Conservation (phyloP, 106 monocot genomes). For the Triglochin maritima region DNA sequence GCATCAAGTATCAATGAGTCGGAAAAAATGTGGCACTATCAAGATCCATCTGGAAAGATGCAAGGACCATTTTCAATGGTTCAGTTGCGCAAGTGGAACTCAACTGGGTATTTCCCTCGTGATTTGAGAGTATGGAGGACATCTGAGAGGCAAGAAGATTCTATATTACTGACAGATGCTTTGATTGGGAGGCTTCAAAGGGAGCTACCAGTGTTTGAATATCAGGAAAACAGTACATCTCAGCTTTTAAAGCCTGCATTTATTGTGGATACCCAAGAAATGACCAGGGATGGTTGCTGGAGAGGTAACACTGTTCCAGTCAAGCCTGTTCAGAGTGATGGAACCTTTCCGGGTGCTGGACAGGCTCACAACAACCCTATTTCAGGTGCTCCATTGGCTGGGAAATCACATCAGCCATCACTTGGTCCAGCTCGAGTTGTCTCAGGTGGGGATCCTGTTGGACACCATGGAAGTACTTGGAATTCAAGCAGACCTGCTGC, state of each 20-base stretch:
- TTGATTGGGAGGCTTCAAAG: slow-evolving; percentile 21
- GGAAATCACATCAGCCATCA: slow-evolving; percentile 1
- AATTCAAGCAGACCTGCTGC: neutral
- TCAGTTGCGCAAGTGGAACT: slow-evolving; percentile 26
- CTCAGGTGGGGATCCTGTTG: neutral
- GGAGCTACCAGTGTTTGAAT: neutral
- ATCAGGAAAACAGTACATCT: neutral
- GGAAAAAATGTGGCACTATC: slow-evolving; percentile 30
- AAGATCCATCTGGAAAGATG: slow-evolving; percentile 25
- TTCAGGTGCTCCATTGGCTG: neutral
- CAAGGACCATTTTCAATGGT: slow-evolving; percentile 33
- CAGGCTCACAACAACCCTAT: slow-evolving; percentile 1
- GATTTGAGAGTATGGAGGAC: slow-evolving; percentile 20
- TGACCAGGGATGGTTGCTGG: neutral
- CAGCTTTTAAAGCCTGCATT: neutral
- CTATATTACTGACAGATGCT: slow-evolving; percentile 28
- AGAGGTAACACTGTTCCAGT: neutral
- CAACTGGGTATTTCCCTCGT: slow-evolving; percentile 27
- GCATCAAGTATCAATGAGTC: slow-evolving; percentile 9
- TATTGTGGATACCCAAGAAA: neutral
- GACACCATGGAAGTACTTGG: slow-evolving; percentile 8
- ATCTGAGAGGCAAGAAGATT: slow-evolving; percentile 24
- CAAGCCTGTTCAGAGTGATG: no score
- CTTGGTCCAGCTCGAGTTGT: neutral
- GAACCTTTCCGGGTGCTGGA: neutral